Evolutionary conservation across 768 basidiomycete species (phyloP).

Genomic region (Thelephora aurantiotincta): DNA sequence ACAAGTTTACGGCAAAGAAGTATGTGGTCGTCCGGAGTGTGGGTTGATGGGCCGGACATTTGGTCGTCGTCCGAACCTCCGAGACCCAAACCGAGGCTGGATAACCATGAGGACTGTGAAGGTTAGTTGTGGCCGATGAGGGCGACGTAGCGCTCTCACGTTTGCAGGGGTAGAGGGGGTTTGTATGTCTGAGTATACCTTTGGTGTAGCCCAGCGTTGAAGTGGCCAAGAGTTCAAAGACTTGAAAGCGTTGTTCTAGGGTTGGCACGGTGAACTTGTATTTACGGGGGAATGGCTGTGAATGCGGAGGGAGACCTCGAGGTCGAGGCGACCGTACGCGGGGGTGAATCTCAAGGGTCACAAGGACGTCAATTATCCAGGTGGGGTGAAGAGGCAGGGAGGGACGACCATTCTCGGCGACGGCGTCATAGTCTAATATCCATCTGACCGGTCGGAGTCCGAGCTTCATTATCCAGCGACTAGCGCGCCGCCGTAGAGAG

Average conservation of each 20-base stretch:
- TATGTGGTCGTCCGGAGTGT: conserved; percentile 71
- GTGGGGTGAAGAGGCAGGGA: conserved; percentile 30
- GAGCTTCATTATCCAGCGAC: too few species aligned
- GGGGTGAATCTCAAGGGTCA: conserved; percentile 8
- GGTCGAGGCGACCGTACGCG: conserved; percentile 23
- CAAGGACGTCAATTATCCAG: neutral
- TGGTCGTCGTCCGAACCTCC: conserved; percentile 26
- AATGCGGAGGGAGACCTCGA: conserved; percentile 40
- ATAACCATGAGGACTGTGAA: conserved; percentile 44
- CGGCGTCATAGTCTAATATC: too few species aligned
- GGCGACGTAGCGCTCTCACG: conserved; percentile 67
- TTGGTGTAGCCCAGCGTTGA: conserved; percentile 87
- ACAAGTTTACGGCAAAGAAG: conserved; percentile 98
- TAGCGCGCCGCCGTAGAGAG: too few species aligned
- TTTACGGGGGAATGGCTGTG: conserved; percentile 31
- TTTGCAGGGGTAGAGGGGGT: conserved; percentile 80
- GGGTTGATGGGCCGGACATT: conserved; percentile 16
- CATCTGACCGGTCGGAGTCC: too few species aligned
- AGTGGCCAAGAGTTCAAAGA: conserved; percentile 76
- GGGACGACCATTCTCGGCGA: conserved; percentile 10
- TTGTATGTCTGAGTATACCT: conserved; percentile 73
- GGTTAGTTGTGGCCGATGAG: conserved; percentile 69
- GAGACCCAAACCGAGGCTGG: conserved; percentile 30
- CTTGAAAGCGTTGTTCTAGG: conserved; percentile 67
- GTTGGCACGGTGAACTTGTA: conserved; percentile 66